Base-by-base conservation (phyloP, 2,329 filamentous ascomycete genomes). In the Berkeleyomyces basicola region DNA sequence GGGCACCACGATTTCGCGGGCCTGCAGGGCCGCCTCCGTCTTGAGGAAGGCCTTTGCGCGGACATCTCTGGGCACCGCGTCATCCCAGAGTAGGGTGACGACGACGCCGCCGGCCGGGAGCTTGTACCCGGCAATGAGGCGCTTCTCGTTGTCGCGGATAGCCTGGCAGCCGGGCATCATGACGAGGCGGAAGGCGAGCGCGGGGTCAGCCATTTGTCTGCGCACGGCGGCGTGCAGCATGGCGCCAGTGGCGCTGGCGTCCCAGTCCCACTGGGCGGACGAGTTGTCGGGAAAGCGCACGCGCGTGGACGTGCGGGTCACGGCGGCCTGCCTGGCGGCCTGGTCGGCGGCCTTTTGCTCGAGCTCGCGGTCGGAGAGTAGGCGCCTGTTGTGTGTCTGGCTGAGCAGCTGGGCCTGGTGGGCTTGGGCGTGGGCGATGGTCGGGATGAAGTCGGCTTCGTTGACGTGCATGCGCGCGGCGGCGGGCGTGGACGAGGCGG, bases 221-320 rank as follows among this genome's bases (percentile, higher is more conserved):
- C 83, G 78, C 16, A 96, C 88, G 66, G 87, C 89, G 11, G 78
- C 76, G 73, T 97, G 90, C 1, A 99, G 76, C 59, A 82, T 80
- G 2, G 79, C 77, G 1, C 85, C 87, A 0, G 87, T 90, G 61
- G 91, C 85, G 1, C 76, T 71, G 23, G 83, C 82, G 1, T 78
- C 79, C 67, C 95, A 83, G n/a, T 78, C 80, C 74, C 85, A 85
- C 60, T 90, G 82, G 40, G 90, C 82, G 61, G 85, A 84, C 63
- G 84, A 87, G 68, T 91, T 88, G 70, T 97, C 91, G 0, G 92
- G 92, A 68, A 96, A 91, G 36, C 91, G 86, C 58, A 96, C 81
- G 67, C 88, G 90, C 66, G 97, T 79, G 37, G 83, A 79, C 40
- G 95, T 81, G 40, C 82, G 81, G 59, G 81, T 82, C 65, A 91